Evolutionary conservation across 148 eudicot genomes (phyloP), one percentile per base, ranked within the genome.

Genomic region (Talinum fruticosum): DNA sequence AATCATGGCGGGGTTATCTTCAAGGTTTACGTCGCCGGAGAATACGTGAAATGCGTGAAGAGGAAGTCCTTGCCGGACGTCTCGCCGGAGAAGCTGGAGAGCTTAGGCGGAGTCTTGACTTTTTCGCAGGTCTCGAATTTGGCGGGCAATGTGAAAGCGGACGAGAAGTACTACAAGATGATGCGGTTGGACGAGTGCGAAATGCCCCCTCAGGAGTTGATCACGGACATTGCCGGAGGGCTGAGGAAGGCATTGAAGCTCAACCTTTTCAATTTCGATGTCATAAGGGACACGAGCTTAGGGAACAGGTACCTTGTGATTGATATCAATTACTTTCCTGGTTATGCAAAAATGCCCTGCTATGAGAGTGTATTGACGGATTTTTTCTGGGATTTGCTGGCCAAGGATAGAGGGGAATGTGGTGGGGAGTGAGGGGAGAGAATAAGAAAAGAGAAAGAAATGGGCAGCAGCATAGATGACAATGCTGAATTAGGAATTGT

Each of bases 241-340:
- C 72, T 92, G 79, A 75, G 91, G 37, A 69, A 79, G n/a, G 90
- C 84, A 1, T 72, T 84, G 81, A 87, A 83, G 15, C 77, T 92
- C 73, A 82, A 87, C 77, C 73, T 92, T 15, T 92, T 92, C 37
- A 92, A 92, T 85, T 90, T 92, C 23, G 94, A 92, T 72, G 84
- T 92, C 36, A 92, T 92, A 62, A 87, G 97, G 82, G 97, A 94
- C 62, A 66, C 82, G 16, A 83, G 81, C 61, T 35, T 84, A 26
- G 93, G 88, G 65, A 90, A 90, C 81, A 76, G 89, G 75, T 94
- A 94, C 81, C 94, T 94, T 75, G 89, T 94, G 41, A 87, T 94
- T 45, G 98, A 92, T 70, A 94, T 94, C 47, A 94, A 94, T 77
- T 94, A 94, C 87, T 94, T 94, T 66, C 98, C 98, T 10, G 98